Evolutionary conservation across 306 rosid species (phyloP), one percentile per base, ranked within the genome.

Genomic region (Lathyrus sativus): DNA sequence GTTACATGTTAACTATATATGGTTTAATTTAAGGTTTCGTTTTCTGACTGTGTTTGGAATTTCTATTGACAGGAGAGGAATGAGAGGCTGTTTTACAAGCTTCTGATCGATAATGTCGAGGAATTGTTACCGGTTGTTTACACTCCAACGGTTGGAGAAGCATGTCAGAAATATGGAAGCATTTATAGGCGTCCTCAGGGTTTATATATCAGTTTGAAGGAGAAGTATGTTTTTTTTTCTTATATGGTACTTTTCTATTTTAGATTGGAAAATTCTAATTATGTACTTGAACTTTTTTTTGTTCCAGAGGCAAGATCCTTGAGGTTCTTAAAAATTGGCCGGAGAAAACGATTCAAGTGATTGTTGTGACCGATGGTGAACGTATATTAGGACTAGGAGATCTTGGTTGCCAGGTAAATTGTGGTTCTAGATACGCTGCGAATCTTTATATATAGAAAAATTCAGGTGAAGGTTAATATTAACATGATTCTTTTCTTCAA

Each of bases 371-470:
- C 0, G 98, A 93, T 55, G 98, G 98, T 31, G 98, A 93, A 85
- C 98, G 98, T 56, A 93, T 93, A 67, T 72, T 93, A 78, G 98
- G 98, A 72, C 97, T 93, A 7, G 98, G 98, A 62, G 98, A 93
- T 83, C 97, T 93, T 50, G 98, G 98, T 49, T 86, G 96, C 85
- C 98, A 93, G 96, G 98, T 92, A 77, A 50, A 51, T 9, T 51
- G n/a, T 9, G 29, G 7, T 3, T 9, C 0, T 8, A 2, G 31
- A 9, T 18, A 51, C n/a, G 46, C 11, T 14, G 10, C 0, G 10
- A 7, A 46, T 7, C 22, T 14, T 46, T 14, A 14, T 46, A 7
- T 46, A 0, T 6, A 46, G 17, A 6, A 46, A 46, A 46, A 51
- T 3, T 35, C 7, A 35, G 9, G 39, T 35, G 9, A 35, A 35